A percentile compares a stretch with the other conserved stretches of the same genome.
Evolutionary conservation across 768 basidiomycete species (phyloP).

Genomic region (Tricholoma sp.): DNA sequence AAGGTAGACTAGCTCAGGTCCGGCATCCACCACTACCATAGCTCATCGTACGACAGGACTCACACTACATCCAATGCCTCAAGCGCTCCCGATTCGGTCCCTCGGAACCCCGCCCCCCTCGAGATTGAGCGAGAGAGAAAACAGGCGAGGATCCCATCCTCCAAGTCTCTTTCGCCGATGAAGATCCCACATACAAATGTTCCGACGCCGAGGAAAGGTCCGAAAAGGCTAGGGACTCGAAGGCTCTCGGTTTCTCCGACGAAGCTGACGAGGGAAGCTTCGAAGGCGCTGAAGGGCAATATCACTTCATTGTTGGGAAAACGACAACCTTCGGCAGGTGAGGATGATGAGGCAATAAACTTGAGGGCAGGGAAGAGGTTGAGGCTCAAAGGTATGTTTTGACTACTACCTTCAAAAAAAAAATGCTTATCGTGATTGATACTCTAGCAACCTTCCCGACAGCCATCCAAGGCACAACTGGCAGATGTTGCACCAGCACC

Average conservation of each 20-base stretch:
- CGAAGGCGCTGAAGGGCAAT: slow-evolving; percentile 63
- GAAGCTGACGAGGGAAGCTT: too few relatives aligned
- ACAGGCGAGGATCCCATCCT: slow-evolving; percentile 50
- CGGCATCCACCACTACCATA: not conserved
- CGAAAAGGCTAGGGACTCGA: too few relatives aligned
- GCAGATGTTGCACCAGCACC: too few relatives aligned
- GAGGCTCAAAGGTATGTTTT: slow-evolving; percentile 30
- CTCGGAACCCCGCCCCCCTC: slow-evolving; percentile 16
- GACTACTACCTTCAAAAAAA: too few relatives aligned
- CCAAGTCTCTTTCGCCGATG: slow-evolving; percentile 51
- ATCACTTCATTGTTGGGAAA: slow-evolving; percentile 69
- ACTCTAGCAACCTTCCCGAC: too few relatives aligned
- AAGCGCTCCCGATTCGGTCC: slow-evolving; percentile 2
- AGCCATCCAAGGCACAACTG: too few relatives aligned
- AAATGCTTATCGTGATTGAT: too few relatives aligned
- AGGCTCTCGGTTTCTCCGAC: too few relatives aligned
- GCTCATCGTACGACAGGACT: slow-evolving; percentile 9
- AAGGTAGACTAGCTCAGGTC: not conserved
- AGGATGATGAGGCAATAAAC: too few relatives aligned
- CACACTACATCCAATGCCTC: slow-evolving; percentile 3
- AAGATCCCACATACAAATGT: too few relatives aligned
- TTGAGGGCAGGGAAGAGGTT: slow-evolving; percentile 37
- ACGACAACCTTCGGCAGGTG: too few relatives aligned
- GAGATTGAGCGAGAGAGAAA: slow-evolving; percentile 18
- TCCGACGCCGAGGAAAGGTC: not conserved